phyloP scores from a whole-genome alignment of 768 basidiomycete genomes.

The Kwoniella europaea region DNA sequence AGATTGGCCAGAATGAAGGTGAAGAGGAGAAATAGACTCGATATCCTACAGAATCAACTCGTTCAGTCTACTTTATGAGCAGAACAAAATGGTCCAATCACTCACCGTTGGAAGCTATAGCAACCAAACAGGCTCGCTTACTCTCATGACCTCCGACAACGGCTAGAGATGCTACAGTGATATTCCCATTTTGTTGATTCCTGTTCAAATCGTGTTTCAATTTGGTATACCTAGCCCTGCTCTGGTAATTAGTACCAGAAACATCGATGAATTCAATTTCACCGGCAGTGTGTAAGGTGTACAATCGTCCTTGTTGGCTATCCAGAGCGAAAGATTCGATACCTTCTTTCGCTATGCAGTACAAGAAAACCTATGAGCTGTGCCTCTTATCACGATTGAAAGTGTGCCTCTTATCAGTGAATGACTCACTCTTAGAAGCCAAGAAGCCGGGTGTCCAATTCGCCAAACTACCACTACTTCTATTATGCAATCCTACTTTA shows the following conservation, averaged over 20 bases:
- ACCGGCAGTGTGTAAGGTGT: slow-evolving; percentile 50
- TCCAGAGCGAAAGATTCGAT: slow-evolving; percentile 53
- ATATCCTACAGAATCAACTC: slow-evolving; percentile 5
- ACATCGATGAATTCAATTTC: slow-evolving; percentile 51
- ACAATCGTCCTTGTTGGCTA: slow-evolving; percentile 49
- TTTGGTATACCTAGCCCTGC: slow-evolving; percentile 31
- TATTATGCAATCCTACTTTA: slow-evolving; percentile 80
- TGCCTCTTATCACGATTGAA: no score
- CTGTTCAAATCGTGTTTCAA: slow-evolving; percentile 15
- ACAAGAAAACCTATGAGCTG: background rate
- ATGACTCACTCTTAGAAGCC: slow-evolving; percentile 66
- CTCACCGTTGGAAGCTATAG: slow-evolving; percentile 70
- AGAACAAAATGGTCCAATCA: background rate
- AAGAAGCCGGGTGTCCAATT: slow-evolving; percentile 80
- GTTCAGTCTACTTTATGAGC: slow-evolving; percentile 11
- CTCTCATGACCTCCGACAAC: slow-evolving; percentile 72
- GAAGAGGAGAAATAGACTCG: slow-evolving; percentile 21
- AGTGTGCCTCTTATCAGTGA: no score
- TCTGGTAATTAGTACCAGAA: slow-evolving; percentile 32
- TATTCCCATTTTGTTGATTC: slow-evolving; percentile 15
- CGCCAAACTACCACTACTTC: slow-evolving; percentile 77
- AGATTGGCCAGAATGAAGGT: slow-evolving; percentile 20
- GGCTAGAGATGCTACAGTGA: slow-evolving; percentile 67
- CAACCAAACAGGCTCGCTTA: slow-evolving; percentile 74
- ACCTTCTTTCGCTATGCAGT: slow-evolving; percentile 41